These are phyloP conservation scores for Setomelanomma holmii DNA, from an alignment of 2,329 filamentous ascomycete genomes.

Conservation along the genomic window DNA sequence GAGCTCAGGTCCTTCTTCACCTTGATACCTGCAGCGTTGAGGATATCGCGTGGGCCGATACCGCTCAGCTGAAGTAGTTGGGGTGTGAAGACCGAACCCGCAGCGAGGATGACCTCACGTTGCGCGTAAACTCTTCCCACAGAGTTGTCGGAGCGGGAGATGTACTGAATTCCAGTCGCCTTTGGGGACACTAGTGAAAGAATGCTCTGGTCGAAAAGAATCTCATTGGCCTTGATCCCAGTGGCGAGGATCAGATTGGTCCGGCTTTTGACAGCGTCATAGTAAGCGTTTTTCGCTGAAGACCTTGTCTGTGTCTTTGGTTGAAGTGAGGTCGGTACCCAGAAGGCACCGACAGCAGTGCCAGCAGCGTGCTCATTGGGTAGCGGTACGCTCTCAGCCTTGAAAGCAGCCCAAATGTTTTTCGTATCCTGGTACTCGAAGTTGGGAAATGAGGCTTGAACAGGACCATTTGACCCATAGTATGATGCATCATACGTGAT, in stretches of 20 bases:
- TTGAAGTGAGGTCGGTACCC: conserved; percentile 35
- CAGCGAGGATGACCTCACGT: conserved; percentile 66
- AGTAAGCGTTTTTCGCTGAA: conserved; percentile 39
- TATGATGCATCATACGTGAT: conserved; percentile 35
- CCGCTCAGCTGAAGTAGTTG: conserved; percentile 52
- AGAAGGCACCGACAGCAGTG: conserved; percentile 36
- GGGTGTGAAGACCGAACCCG: conserved; percentile 64
- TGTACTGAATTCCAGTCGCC: conserved; percentile 30
- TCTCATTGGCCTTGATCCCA: conserved; percentile 31
- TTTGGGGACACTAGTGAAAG: conserved; percentile 17
- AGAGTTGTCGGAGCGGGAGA: conserved; percentile 24
- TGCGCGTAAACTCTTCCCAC: conserved; percentile 29
- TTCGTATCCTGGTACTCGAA: conserved; percentile 33
- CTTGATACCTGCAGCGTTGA: conserved; percentile 29
- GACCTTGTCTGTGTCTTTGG: conserved; percentile 41
- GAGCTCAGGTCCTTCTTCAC: conserved; percentile 36
- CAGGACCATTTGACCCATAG: conserved; percentile 30
- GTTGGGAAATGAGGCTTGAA: conserved; percentile 34
- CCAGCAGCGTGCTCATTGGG: conserved; percentile 37
- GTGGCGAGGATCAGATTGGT: conserved; percentile 31
- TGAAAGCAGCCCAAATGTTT: conserved; percentile 29
- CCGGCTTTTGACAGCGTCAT: conserved; percentile 29
- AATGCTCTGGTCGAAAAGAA: conserved; percentile 26
- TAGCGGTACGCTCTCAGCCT: conserved; percentile 21
- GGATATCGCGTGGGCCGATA: conserved; percentile 32